Evolutionary conservation across 2,329 filamentous ascomycete species (phyloP).

Genomic region (Fusarium penzigii): DNA sequence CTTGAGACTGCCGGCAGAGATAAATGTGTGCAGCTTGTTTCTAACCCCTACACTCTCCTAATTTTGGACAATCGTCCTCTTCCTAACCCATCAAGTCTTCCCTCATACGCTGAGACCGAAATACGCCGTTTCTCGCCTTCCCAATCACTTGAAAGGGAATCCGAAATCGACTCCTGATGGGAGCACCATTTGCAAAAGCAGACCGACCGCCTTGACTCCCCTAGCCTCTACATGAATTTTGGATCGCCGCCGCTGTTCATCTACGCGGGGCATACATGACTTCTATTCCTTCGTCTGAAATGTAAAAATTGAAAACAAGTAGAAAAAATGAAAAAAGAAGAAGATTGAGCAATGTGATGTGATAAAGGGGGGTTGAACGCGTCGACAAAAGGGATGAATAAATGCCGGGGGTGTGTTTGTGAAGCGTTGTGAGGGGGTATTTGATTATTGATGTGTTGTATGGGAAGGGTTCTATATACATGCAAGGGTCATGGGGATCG

Average conservation of each 20-base stretch:
- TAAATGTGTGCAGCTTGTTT: conserved; percentile 22
- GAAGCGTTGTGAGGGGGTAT: conserved; percentile 39
- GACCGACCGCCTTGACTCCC: conserved; percentile 41
- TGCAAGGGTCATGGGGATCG: conserved; percentile 41
- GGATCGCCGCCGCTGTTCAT: conserved; percentile 36
- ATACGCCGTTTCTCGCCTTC: conserved; percentile 25
- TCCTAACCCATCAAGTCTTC: conserved; percentile 14
- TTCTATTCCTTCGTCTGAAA: conserved; percentile 40
- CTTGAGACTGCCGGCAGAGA: conserved; percentile 32
- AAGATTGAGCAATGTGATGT: conserved; percentile 20
- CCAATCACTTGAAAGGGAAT: conserved; percentile 40
- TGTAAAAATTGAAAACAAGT: conserved; percentile 22
- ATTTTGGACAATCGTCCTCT: conserved; percentile 22
- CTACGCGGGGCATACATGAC: conserved; percentile 42
- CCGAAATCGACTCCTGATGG: conserved; percentile 26
- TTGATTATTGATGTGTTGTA: conserved; percentile 41
- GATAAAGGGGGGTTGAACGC: conserved; percentile 18
- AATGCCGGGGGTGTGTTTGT: conserved; percentile 26
- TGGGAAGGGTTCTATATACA: conserved; percentile 38
- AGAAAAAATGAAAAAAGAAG: not conserved
- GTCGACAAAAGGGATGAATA: conserved; percentile 24
- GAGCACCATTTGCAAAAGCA: conserved; percentile 24
- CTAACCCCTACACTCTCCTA: conserved; percentile 32
- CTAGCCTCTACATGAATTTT: conserved; percentile 46
- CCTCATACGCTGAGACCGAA: conserved; percentile 24